Evolutionary conservation across 1,284 basidiomycete genomes (phyloP).

Genomic region (Naganishia sp.): DNA sequence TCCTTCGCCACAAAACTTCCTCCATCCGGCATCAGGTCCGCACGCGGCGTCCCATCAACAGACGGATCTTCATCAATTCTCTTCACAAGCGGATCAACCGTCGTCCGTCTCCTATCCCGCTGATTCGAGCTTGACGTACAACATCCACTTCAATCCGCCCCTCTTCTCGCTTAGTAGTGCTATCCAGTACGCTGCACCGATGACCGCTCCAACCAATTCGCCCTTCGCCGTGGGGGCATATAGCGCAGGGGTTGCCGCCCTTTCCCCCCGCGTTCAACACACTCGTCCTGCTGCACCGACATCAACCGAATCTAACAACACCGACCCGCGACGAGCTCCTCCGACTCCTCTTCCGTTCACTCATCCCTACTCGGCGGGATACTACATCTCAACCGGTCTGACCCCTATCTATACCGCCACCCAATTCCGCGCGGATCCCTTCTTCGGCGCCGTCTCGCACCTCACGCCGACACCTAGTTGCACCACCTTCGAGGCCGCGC

Average conservation of each 20-base stretch:
- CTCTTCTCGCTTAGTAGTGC: slow-evolving; percentile 22
- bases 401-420: slow-evolving; percentile 12
- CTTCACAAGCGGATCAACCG: slow-evolving; percentile 7
- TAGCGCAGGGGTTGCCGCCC: not conserved
- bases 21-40: slow-evolving; percentile 5
- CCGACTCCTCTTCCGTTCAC: slow-evolving; percentile 25
- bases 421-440: slow-evolving; percentile 25
- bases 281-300: not conserved
- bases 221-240: slow-evolving; percentile 2
- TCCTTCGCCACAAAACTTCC: slow-evolving; percentile 22
- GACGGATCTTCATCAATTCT: slow-evolving; percentile 5
- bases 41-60: slow-evolving; percentile 9
- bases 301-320: not conserved
- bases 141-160: slow-evolving; percentile 23
- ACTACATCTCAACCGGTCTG: slow-evolving; percentile 27
- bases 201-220: slow-evolving; percentile 1
- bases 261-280: slow-evolving; percentile 6
- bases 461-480: slow-evolving; percentile 16
- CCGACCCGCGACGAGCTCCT: slow-evolving; percentile 21
- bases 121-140: slow-evolving; percentile 9
- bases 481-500: slow-evolving; percentile 14
- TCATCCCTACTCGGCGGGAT: slow-evolving; percentile 24
- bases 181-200: slow-evolving; percentile 11
- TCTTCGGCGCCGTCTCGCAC: slow-evolving; percentile 24
- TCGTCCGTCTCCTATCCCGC: slow-evolving; percentile 18